These are phyloP conservation scores for Pisolithus microcarpus DNA, from an alignment of 768 basidiomycete species.

Conservation along the genomic window DNA sequence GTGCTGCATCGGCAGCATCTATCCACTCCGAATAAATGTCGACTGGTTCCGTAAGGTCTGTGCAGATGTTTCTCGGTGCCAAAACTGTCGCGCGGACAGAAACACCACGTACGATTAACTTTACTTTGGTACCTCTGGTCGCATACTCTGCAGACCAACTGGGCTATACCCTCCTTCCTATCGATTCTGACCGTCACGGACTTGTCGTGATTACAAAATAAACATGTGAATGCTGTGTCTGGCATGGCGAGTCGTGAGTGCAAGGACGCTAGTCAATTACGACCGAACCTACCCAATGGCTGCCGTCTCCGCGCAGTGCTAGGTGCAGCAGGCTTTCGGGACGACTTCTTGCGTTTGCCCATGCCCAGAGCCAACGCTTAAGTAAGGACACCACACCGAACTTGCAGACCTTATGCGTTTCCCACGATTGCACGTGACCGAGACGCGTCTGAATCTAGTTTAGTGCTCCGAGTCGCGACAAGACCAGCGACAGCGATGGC, in stretches of 20 bases:
- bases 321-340: conserved; percentile 67
- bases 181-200: conserved; percentile 81
- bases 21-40: conserved; percentile 93
- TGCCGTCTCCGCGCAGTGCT: conserved; percentile 58
- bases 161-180: conserved; percentile 76
- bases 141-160: conserved; percentile 76
- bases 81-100: neutral
- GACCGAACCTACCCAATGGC: conserved; percentile 51
- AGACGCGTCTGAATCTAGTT: conserved; percentile 16
- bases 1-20: conserved; percentile 79
- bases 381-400: no score
- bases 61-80: conserved; percentile 12
- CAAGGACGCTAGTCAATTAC: neutral
- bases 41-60: conserved; percentile 81
- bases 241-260: conserved; percentile 6
- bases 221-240: conserved; percentile 82
- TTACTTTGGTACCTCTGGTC: conserved; percentile 85
- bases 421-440: conserved; percentile 26
- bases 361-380: conserved; percentile 29
- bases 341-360: conserved; percentile 90
- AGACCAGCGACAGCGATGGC: conserved; percentile 40
- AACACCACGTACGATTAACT: conserved; percentile 62
- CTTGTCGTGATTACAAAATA: conserved; percentile 88
- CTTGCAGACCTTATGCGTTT: neutral
- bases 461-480: no score